phyloP scores from a whole-genome alignment of 208 protist species.

The Angomonas ambiguus region DNA sequence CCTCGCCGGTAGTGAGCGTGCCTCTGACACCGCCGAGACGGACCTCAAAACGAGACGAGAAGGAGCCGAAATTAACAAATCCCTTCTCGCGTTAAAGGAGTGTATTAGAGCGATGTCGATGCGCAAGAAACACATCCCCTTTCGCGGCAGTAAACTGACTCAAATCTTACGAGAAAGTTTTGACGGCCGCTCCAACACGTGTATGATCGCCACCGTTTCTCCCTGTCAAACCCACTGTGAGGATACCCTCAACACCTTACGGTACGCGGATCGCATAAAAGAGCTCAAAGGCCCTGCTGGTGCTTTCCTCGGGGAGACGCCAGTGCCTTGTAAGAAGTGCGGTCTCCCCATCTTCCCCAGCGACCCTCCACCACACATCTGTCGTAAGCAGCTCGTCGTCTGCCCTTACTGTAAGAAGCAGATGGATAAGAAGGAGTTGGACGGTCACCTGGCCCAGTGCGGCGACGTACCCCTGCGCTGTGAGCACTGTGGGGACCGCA shows the following conservation, averaged over 20 bases:
- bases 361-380: conserved; percentile 50
- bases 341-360: conserved; percentile 64
- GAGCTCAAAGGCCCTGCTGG: conserved; percentile 47
- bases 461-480: conserved; percentile 56
- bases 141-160: conserved; percentile 95
- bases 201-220: conserved; percentile 92
- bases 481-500: conserved; percentile 63
- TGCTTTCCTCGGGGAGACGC: conserved; percentile 22
- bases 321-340: conserved; percentile 60
- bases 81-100: conserved; percentile 96
- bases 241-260: conserved; percentile 96
- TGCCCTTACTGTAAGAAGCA: conserved; percentile 69
- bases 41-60: conserved; percentile 89
- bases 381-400: conserved; percentile 40
- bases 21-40: conserved; percentile 85
- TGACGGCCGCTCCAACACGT: conserved; percentile 88
- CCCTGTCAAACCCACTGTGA: conserved; percentile 87
- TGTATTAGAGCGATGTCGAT: conserved; percentile 95
- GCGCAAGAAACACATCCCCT: conserved; percentile 92
- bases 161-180: conserved; percentile 94
- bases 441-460: conserved; percentile 65
- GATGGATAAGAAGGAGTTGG: conserved; percentile 66
- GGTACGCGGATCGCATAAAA: conserved; percentile 95
- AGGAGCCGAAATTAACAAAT: conserved; percentile 98
- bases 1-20: conserved; percentile 97